Percentiles rank a stretch among this genome's conserved stretches.
phyloP scores from a whole-genome alignment of 306 rosid species.

The Malus fusca region DNA sequence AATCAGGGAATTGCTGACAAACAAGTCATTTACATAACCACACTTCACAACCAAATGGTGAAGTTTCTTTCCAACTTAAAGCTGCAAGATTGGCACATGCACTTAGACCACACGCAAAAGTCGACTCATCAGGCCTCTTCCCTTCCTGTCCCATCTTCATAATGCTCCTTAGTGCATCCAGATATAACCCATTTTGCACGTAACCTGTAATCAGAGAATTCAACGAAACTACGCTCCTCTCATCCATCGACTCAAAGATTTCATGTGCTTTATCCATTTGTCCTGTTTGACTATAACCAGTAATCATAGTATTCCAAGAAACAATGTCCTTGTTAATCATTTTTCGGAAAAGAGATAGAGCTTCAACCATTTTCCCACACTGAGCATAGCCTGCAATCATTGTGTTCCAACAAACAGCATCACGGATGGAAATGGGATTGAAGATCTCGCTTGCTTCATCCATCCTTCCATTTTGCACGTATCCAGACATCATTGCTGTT shows the following conservation, averaged over 20 bases:
- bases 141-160: constrained; percentile 47
- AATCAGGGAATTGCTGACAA: constrained; percentile 62
- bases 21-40: constrained; percentile 52
- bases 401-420: constrained; percentile 75
- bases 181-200: constrained; percentile 51
- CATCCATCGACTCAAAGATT: constrained; percentile 43
- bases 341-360: constrained; percentile 46
- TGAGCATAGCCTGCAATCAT: constrained; percentile 69
- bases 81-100: constrained; percentile 77
- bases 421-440: constrained; percentile 34
- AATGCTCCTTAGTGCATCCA: constrained; percentile 54
- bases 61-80: constrained; percentile 60
- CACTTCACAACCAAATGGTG: constrained; percentile 53
- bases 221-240: constrained; percentile 64
- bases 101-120: constrained; percentile 57
- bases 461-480: constrained; percentile 45
- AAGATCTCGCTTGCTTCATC: constrained; percentile 62
- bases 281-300: constrained; percentile 64
- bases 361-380: constrained; percentile 61
- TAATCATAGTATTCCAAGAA: constrained; percentile 74
- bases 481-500: constrained; percentile 76
- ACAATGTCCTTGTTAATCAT: constrained; percentile 57
- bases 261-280: constrained; percentile 54
- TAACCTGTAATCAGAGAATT: constrained; percentile 71
- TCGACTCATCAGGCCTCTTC: constrained; percentile 54